phyloP scores from a whole-genome alignment of 2,329 filamentous ascomycete species.

The Didymella segeticola region DNA sequence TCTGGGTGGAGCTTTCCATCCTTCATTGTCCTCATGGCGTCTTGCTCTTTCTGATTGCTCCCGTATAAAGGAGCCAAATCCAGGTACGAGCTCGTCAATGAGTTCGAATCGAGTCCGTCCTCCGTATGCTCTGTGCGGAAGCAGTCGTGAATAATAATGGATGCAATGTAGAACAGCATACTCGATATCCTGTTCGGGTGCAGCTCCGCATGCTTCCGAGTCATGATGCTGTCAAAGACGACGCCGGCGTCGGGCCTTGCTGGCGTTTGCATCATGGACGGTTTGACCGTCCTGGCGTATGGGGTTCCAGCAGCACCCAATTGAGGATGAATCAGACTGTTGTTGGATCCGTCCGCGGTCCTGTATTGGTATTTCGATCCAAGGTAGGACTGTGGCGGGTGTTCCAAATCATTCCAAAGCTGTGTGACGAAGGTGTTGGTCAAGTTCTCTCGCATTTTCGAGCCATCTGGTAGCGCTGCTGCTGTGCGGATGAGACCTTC shows the following conservation, averaged over 20 bases:
- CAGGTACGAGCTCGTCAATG: slow-evolving; percentile 75
- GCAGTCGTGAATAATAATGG: slow-evolving; percentile 68
- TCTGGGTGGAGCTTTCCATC: slow-evolving; percentile 75
- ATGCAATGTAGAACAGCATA: slow-evolving; percentile 76
- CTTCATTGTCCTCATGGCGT: slow-evolving; percentile 68
- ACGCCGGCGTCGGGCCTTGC: slow-evolving; percentile 69
- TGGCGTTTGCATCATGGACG: slow-evolving; percentile 62
- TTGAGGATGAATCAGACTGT: slow-evolving; percentile 67
- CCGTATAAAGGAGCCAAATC: slow-evolving; percentile 78
- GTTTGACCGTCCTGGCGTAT: slow-evolving; percentile 72
- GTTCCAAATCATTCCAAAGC: slow-evolving; percentile 57
- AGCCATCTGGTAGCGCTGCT: slow-evolving; percentile 51
- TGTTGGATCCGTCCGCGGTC: slow-evolving; percentile 58
- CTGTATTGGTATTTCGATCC: slow-evolving; percentile 55
- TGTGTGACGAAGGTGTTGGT: slow-evolving; percentile 55
- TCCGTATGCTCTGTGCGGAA: slow-evolving; percentile 67
- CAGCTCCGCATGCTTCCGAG: slow-evolving; percentile 65
- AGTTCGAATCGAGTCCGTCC: slow-evolving; percentile 64
- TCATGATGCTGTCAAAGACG: slow-evolving; percentile 73
- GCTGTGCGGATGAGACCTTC: slow-evolving; percentile 62
- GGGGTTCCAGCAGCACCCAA: slow-evolving; percentile 70
- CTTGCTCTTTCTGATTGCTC: slow-evolving; percentile 70
- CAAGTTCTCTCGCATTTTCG: slow-evolving; percentile 47
- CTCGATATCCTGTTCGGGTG: slow-evolving; percentile 77
- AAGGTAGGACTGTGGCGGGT: slow-evolving; percentile 56